Base-by-base conservation (phyloP, 78 protist species). In the Dictyostelium brefeldianum region DNA sequence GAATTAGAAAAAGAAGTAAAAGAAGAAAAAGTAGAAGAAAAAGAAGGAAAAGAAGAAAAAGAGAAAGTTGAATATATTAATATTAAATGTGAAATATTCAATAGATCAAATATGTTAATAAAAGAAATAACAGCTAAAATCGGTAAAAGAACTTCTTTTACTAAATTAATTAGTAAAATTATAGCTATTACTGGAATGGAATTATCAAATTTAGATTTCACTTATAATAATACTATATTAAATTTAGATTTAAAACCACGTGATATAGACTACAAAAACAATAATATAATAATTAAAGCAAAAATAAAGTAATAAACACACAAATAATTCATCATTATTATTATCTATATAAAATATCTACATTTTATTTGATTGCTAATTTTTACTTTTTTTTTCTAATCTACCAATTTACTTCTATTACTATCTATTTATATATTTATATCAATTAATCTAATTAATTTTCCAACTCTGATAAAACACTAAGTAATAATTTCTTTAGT, bases 391-490 rank as follows among this genome's bases (percentile, higher is more conserved):
- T 36, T 36, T 36, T n/a, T n/a, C n/a, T n/a, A n/a, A n/a, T n/a
- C n/a, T n/a, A n/a, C n/a, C 31, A n/a, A 57, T 57, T 57, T 57
- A 57, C n/a, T 57, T 57, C 18, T 57, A n/a, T 57, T 27, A 57
- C 65, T n/a, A 57, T n/a, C 5, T 57, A 57, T 15, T 51, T 51
- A 51, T 57, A 57, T 54, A 54, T 54, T 54, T 51, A 51, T 10
- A 51, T 51, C 3, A 8, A 15, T 18, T 54, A 53, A 10, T 53
- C 15, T 10, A 54, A 54, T 12, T 59, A 59, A 6, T 59, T 59
- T 59, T 59, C 69, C 69, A 59, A 59, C 14, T 59, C 69, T 59
- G 69, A 59, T 25, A 59, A 29, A 7, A 59, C 69, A 59, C 69
- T 59, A 22, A 59, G 25, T 22, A 59, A 29, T 59, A 59, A 59